Evolutionary conservation across 805 yeast species (phyloP), one percentile per base, ranked within the genome.

Genomic region (Yarrowia divulgata): DNA sequence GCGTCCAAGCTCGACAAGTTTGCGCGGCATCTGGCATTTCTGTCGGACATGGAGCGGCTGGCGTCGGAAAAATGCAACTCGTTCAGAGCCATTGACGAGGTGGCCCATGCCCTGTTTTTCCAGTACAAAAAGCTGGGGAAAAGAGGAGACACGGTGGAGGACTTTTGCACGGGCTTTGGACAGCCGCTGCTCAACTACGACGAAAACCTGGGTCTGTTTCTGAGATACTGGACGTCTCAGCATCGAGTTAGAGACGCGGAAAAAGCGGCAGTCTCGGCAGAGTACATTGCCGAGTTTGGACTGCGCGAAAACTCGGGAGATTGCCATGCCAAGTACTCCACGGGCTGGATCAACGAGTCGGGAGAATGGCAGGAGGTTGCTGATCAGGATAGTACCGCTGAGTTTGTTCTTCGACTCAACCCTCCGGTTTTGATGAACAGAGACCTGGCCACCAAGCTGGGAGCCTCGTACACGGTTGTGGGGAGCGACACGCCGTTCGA

Each of bases 11-110:
- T 80, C 6, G 78, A 78, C 70, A 66, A 67, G 48, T 79, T 80
- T 67, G 74, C 77, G 2, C 66, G 71, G 10, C 77, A 77, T 49
- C 70, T 80, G n/a, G 73, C 72, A 40, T 74, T 76, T 52, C 70
- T 80, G 14, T 74, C 80, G 23, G 71, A 77, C 9, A 74, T 77
- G 57, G 82, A 80, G 71, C 74, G 77, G 18, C 73, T 76, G 46
- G 74, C 79, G 6, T 74, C 79, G 4, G 73, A 75, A 32, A 73
- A 75, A 19, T 75, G 75, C 3, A 81, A 80, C 71, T 77, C 79
- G 54, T 79, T 80, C 70, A 73, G 74, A 19, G 74, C 76, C 1
- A 54, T 80, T 23, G 80, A 77, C 37, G 72, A 74, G 18, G 63
- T 80, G 5, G 68, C 79, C 2, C 72, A 69, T 43, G 80, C 80